These are phyloP conservation scores for Metschnikowia santaceciliae DNA, from an alignment of 805 yeast species.

Conservation along the genomic window DNA sequence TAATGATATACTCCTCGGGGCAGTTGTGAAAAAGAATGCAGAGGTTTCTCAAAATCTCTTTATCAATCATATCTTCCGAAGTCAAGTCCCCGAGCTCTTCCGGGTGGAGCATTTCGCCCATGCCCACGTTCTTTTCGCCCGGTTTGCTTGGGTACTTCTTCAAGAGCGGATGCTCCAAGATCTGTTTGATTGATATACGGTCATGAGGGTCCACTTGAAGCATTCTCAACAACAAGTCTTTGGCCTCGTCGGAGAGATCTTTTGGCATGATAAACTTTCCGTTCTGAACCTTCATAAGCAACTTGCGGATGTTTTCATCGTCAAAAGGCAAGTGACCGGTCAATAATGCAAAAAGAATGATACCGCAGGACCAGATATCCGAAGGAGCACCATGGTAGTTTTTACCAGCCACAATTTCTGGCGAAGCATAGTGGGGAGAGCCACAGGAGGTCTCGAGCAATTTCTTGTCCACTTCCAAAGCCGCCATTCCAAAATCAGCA, in stretches of 20 bases:
- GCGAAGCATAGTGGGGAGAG: conserved; percentile 97
- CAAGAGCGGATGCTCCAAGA: conserved; percentile 76
- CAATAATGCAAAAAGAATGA: conserved; percentile 84
- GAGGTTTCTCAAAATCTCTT: conserved; percentile 69
- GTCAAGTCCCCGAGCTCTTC: conserved; percentile 13
- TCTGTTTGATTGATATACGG: conserved; percentile 75
- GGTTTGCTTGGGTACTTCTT: conserved; percentile 58
- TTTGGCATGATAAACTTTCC: conserved; percentile 84
- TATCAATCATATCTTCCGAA: conserved; percentile 53
- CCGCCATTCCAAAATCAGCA: conserved; percentile 99
- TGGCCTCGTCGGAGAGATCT: conserved; percentile 77
- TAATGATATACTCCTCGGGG: conserved; percentile 47
- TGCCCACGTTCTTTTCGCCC: neutral
- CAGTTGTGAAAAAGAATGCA: conserved; percentile 83
- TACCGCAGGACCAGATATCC: conserved; percentile 98
- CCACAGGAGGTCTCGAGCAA: conserved; percentile 94
- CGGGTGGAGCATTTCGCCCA: conserved; percentile 2
- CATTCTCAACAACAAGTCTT: conserved; percentile 78
- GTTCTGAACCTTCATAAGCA: conserved; percentile 84
- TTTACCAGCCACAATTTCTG: conserved; percentile 94
- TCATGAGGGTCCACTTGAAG: conserved; percentile 75
- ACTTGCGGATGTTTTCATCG: conserved; percentile 87
- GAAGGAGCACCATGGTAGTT: conserved; percentile 96
- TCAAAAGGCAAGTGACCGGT: conserved; percentile 97
- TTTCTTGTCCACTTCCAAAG: conserved; percentile 77